A percentile compares a stretch with the other conserved stretches of the same genome.
Evolutionary conservation across 371 early-diverging fungal genomes (phyloP).

Genomic region (Mucor saturninus): DNA sequence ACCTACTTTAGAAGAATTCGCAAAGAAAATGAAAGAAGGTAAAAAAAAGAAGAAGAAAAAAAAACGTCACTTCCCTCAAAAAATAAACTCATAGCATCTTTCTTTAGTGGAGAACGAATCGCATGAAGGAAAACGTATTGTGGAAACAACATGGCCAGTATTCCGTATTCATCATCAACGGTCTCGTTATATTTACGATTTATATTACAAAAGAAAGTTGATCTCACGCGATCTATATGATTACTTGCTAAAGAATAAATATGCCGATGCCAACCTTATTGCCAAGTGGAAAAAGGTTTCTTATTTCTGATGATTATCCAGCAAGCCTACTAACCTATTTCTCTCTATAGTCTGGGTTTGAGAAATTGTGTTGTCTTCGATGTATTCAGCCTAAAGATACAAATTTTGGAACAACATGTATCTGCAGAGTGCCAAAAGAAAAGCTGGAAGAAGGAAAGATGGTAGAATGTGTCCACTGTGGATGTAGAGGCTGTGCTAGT

Average conservation of each 20-base stretch:
- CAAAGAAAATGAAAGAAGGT: constrained; percentile 96
- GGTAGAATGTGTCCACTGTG: constrained; percentile 95
- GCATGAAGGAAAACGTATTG: constrained; percentile 93
- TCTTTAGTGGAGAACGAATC: constrained; percentile 92
- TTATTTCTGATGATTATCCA: neutral
- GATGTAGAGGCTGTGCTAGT: constrained; percentile 81
- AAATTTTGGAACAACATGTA: constrained; percentile 97
- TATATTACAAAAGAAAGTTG: constrained; percentile 92
- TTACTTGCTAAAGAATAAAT: constrained; percentile 88
- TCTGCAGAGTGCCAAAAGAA: constrained; percentile 96
- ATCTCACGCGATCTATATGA: constrained; percentile 94
- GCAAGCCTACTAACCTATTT: no score
- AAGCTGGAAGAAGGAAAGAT: constrained; percentile 88
- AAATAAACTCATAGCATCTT: neutral
- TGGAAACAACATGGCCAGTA: constrained; percentile 94
- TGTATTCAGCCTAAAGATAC: constrained; percentile 98
- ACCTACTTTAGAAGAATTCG: constrained; percentile 90
- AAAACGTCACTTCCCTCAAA: neutral
- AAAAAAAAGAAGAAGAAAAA: constrained; percentile 29
- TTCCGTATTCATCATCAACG: constrained; percentile 98
- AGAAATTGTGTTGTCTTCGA: constrained; percentile 96
- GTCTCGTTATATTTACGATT: constrained; percentile 94
- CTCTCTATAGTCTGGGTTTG: constrained; percentile 83
- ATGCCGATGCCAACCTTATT: constrained; percentile 94
- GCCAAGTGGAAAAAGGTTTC: constrained; percentile 97